Base-by-base conservation (phyloP, 208 protist genomes). In the Trypanosoma grayi region DNA sequence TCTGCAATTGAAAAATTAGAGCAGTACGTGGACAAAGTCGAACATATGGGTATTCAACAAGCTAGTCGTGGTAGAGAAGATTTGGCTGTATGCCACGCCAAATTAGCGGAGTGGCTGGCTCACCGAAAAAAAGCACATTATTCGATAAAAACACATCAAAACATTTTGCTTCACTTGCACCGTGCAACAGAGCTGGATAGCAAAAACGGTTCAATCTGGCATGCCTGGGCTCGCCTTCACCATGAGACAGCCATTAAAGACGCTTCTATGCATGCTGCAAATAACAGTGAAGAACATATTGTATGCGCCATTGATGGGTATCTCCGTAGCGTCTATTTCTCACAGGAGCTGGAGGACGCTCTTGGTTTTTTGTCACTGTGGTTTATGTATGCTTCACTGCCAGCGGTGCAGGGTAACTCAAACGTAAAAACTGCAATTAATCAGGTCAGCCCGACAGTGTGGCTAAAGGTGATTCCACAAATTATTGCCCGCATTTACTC, bases 381-480 rank as follows among this genome's bases (percentile, higher is more conserved):
- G 97, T 99, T 99, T 80, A 90, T 92, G 51, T 81, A 98, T 66
- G 87, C 82, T 20, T 62, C 60, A 37, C 55, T 85, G 22, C 73
- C 72, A 30, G 51, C 73, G 54, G 72, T 93, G 22, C 74, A 85
- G 56, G 66, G 37, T 44, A 93, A 74, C 66, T 46, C 57, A 7
- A 80, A 76, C 7, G 48, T 99, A 24, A 70, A 84, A 36, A 62
- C 90, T 14, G 92, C 92, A 48, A 94, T 99, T 64, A 66, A 86
- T 37, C 83, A 85, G 8, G 89, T 99, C 1, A 86, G 73, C 25
- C 89, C 99, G 28, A 97, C 98, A 34, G 99, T 98, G 34, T 99
- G 99, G 99, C 87, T 99, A 4, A 95, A 98, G 66, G 98, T 99
- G n/a, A 97, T 99, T 39, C 99, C 98, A n/a, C 98, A 99, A 82